phyloP scores from a whole-genome alignment of 352 stramenopile genomes.

The Globisporangium uncinulatum region DNA sequence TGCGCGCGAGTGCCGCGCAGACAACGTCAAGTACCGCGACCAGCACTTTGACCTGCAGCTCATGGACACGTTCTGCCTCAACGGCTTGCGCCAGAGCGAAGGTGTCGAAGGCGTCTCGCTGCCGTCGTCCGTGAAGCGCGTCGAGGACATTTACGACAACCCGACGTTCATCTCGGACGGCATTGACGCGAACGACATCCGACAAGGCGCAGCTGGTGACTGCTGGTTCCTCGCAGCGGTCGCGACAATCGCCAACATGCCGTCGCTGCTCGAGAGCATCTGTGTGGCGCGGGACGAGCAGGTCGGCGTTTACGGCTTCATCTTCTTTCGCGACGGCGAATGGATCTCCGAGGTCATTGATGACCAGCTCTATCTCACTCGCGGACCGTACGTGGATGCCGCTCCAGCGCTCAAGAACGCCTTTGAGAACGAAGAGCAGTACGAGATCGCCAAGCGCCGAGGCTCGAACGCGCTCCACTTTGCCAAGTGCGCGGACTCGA shows the following conservation, averaged over 20 bases:
- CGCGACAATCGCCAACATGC: slow-evolving; percentile 60
- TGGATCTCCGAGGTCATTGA: slow-evolving; percentile 38
- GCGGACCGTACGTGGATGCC: slow-evolving; percentile 18
- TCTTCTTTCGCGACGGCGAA: slow-evolving; percentile 41
- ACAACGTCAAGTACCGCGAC: slow-evolving; percentile 38
- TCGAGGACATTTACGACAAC: slow-evolving; percentile 19
- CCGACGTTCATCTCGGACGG: slow-evolving; percentile 24
- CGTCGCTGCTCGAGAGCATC: slow-evolving; percentile 60
- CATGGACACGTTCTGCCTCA: slow-evolving; percentile 16
- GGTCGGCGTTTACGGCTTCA: slow-evolving; percentile 42
- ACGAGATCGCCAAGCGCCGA: slow-evolving; percentile 18
- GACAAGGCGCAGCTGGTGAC: slow-evolving; percentile 63
- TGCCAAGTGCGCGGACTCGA: slow-evolving; percentile 32
- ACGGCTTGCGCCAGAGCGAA: slow-evolving; percentile 13
- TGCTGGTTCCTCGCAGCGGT: slow-evolving; percentile 79
- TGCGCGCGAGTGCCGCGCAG: slow-evolving; percentile 24
- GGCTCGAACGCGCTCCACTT: slow-evolving; percentile 33
- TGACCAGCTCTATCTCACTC: slow-evolving; percentile 31
- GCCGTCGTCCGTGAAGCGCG: slow-evolving; percentile 15
- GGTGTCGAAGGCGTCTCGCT: slow-evolving; percentile 11
- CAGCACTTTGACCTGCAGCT: slow-evolving; percentile 25
- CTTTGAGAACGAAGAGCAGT: slow-evolving; percentile 20
- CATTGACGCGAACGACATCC: slow-evolving; percentile 17
- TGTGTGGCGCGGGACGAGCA: slow-evolving; percentile 35
- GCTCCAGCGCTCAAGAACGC: slow-evolving; percentile 11